Percentiles rank a stretch among this genome's conserved stretches.
Evolutionary conservation across 2,329 filamentous ascomycete species (phyloP).

Genomic region (Cordyceps cicadae): DNA sequence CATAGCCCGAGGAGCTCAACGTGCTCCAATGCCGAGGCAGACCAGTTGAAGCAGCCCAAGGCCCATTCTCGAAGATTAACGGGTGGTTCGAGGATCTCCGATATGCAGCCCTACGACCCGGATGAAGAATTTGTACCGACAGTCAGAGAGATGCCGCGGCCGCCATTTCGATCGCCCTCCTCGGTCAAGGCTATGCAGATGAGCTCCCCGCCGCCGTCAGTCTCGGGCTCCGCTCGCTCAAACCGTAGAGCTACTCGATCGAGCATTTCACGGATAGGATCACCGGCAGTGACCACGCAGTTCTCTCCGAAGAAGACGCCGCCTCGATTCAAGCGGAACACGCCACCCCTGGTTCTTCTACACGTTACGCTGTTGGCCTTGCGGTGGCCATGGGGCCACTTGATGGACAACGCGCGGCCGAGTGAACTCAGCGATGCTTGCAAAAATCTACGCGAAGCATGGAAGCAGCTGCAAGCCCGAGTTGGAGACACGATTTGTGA

Average conservation of each 20-base stretch:
- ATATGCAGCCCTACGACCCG: constrained; percentile 39
- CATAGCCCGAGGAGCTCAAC: constrained; percentile 49
- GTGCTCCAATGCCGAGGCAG: constrained; percentile 38
- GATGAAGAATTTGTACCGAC: constrained; percentile 43
- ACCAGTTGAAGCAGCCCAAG: constrained; percentile 18
- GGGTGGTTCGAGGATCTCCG: constrained; percentile 35
- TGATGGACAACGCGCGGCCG: constrained; percentile 38
- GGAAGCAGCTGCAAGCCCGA: constrained; percentile 60
- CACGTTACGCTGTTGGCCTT: constrained; percentile 71
- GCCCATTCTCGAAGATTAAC: constrained; percentile 20
- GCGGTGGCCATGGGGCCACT: constrained; percentile 53
- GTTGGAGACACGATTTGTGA: constrained; percentile 65
- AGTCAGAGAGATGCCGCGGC: constrained; percentile 50
- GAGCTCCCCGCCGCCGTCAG: constrained; percentile 54
- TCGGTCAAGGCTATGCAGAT: constrained; percentile 65
- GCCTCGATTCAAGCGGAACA: constrained; percentile 46
- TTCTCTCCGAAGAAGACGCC: constrained; percentile 52
- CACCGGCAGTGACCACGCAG: constrained; percentile 42
- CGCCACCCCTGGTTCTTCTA: constrained; percentile 64
- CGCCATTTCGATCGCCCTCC: constrained; percentile 61
- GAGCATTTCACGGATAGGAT: constrained; percentile 49
- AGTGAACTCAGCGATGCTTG: constrained; percentile 36
- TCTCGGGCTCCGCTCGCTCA: constrained; percentile 47
- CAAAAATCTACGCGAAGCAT: constrained; percentile 51
- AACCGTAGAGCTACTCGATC: constrained; percentile 38